Conservation (phyloP, 1,284 basidiomycete genomes). For the Ceratobasidium sp. region DNA sequence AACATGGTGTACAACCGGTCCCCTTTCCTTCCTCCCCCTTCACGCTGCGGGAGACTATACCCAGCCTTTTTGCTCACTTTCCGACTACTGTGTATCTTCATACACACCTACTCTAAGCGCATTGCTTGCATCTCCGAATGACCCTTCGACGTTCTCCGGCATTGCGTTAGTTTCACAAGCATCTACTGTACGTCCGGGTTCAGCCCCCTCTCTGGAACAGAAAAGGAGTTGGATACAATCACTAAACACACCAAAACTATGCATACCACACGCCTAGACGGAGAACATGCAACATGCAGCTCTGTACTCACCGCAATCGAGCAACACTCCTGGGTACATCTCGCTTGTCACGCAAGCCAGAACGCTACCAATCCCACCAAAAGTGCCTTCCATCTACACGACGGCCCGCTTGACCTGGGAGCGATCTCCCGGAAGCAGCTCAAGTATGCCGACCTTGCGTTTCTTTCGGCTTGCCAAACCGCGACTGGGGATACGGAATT, state of each 20-base stretch:
- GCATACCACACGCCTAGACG: neutral
- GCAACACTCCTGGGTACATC: slow-evolving; percentile 19
- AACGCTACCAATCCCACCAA: neutral
- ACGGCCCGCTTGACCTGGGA: neutral
- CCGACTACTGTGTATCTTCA: slow-evolving; percentile 52
- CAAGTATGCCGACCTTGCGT: neutral
- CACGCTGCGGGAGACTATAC: slow-evolving; percentile 56
- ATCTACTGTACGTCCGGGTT: neutral
- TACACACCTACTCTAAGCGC: slow-evolving; percentile 53
- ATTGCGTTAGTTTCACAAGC: slow-evolving; percentile 4
- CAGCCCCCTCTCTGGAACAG: neutral
- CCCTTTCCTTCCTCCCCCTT: slow-evolving; percentile 56
- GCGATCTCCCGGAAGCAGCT: neutral
- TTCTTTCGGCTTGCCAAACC: slow-evolving; percentile 3
- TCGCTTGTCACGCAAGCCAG: slow-evolving; percentile 21
- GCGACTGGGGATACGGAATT: neutral
- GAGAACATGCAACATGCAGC: neutral
- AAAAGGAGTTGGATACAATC: neutral
- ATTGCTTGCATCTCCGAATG: neutral
- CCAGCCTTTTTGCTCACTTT: slow-evolving; percentile 31
- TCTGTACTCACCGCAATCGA: slow-evolving; percentile 16
- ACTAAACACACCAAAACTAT: neutral
- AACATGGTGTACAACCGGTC: slow-evolving; percentile 59
- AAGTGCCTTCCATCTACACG: slow-evolving; percentile 5
- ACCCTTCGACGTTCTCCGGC: neutral